Percentiles rank a stretch among this genome's conserved stretches.
These are phyloP conservation scores for Amanita muscaria DNA, from an alignment of 768 basidiomycete genomes.

Conservation along the genomic window DNA sequence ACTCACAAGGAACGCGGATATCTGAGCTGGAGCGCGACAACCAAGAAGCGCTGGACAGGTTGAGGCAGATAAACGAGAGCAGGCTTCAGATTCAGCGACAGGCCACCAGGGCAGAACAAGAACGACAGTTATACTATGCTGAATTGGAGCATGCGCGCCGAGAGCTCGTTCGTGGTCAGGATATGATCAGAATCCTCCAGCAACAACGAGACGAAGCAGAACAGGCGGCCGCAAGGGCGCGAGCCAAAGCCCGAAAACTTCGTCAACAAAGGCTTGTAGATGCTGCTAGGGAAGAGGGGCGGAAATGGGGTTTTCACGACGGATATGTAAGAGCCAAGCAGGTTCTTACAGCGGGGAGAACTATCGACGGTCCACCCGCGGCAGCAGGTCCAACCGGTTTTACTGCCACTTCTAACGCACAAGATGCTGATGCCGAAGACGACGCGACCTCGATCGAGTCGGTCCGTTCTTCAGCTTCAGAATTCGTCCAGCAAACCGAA, in stretches of 20 bases:
- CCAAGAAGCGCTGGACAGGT: conserved; percentile 23
- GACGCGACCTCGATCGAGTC: not conserved
- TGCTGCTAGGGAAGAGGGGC: conserved; percentile 50
- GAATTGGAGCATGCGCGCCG: conserved; percentile 33
- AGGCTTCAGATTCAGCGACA: conserved; percentile 28
- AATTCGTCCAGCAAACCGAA: conserved; percentile 5
- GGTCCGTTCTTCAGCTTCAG: conserved; percentile 3
- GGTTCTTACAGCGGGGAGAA: conserved; percentile 16
- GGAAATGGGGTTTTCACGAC: conserved; percentile 41
- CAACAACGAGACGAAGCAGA: conserved; percentile 51
- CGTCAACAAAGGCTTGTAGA: conserved; percentile 43
- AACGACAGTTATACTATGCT: conserved; percentile 29
- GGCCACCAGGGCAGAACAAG: conserved; percentile 26
- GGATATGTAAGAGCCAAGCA: conserved; percentile 32
- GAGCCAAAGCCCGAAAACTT: conserved; percentile 40
- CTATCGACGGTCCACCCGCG: not conserved
- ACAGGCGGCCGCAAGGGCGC: conserved; percentile 40
- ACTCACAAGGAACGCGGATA: conserved; percentile 26
- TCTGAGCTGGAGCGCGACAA: conserved; percentile 26
- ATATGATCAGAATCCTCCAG: conserved; percentile 38
- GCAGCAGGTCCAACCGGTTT: not conserved
- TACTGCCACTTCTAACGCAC: not conserved
- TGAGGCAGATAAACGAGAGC: conserved; percentile 28
- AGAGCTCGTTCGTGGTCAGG: conserved; percentile 47
- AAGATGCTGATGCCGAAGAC: not conserved